Conservation (phyloP, 371 early-diverging fungal species). For the Spraguea lophii region DNA sequence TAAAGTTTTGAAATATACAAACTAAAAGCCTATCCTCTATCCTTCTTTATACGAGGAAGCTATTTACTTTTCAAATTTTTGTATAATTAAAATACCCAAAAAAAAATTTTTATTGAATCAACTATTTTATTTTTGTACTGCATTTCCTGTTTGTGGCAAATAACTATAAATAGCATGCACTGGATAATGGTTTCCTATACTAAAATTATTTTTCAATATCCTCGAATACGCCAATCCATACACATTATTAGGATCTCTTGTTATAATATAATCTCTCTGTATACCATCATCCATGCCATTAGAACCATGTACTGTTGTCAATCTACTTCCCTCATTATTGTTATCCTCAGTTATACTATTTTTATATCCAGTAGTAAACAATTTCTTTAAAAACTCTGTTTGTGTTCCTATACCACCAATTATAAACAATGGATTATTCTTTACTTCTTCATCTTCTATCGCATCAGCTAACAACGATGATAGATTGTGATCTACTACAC, state of each 20-base stretch:
- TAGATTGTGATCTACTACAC: background rate
- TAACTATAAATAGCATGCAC: background rate
- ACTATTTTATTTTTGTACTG: too few species aligned
- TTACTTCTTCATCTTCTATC: background rate
- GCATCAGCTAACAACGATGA: background rate
- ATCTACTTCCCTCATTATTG: background rate
- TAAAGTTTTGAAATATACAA: too few species aligned
- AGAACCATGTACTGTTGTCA: background rate
- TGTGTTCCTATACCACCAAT: background rate
- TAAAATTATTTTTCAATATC: background rate
- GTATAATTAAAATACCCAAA: too few species aligned
- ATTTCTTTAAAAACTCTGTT: background rate
- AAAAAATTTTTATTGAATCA: too few species aligned
- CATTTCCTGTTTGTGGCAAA: too few species aligned
- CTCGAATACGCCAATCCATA: background rate
- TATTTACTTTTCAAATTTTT: too few species aligned
- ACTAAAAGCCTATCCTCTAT: too few species aligned
- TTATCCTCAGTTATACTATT: background rate
- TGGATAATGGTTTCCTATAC: background rate
- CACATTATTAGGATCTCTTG: background rate
- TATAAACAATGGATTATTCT: background rate
- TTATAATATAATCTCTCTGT: constrained; percentile 1
- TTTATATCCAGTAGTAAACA: background rate
- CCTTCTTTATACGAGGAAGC: too few species aligned
- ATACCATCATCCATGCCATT: background rate